phyloP scores from a whole-genome alignment of 2,329 filamentous ascomycete genomes.

The Apiospora saccharicola region DNA sequence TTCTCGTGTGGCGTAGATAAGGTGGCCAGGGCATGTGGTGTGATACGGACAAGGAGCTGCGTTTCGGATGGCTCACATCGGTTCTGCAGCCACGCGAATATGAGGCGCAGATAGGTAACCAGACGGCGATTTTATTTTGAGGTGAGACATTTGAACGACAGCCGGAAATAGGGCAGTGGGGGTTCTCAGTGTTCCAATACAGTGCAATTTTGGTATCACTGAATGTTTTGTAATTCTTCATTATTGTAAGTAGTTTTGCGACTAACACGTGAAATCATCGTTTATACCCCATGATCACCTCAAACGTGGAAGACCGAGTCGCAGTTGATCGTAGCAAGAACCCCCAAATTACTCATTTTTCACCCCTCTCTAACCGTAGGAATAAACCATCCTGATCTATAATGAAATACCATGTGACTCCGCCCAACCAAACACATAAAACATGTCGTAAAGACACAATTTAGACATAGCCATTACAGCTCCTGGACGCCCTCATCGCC shows the following conservation, averaged over 20 bases:
- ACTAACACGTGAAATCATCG: background rate
- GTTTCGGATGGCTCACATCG: background rate
- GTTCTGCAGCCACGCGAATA: background rate
- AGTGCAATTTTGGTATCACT: background rate
- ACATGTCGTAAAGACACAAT: background rate
- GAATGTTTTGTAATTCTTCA: background rate
- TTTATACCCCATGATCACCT: background rate
- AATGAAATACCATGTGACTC: background rate
- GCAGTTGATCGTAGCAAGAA: background rate
- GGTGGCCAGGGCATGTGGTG: background rate
- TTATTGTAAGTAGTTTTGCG: constrained; percentile 5
- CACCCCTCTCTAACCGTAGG: background rate
- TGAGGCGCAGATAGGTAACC: background rate
- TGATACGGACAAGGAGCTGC: background rate
- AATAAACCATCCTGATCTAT: constrained; percentile 1
- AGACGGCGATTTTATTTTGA: background rate
- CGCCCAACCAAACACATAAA: background rate
- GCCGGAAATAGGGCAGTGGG: background rate
- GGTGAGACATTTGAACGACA: background rate
- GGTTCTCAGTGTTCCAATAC: background rate
- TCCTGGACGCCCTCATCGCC: constrained; percentile 54
- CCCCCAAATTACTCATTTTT: constrained; percentile 1
- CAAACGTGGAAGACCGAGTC: background rate
- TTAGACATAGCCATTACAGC: background rate
- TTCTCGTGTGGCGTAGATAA: constrained; percentile 1